Base-by-base conservation (phyloP, 208 protist species). In the Crithidia acanthocephali region DNA sequence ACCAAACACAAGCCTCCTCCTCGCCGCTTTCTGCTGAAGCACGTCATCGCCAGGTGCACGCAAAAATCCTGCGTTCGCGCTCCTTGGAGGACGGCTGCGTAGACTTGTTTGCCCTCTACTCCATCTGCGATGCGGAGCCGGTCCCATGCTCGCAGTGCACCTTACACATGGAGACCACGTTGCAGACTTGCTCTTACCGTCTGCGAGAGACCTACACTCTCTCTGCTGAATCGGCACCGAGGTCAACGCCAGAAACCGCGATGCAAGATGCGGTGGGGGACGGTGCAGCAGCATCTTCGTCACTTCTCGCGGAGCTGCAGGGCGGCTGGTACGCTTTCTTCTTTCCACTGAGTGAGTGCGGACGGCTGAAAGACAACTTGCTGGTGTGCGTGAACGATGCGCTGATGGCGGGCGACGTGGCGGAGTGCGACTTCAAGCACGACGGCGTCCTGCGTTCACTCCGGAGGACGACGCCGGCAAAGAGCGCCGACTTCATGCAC, bases 301-400 rank as follows among this genome's bases (percentile, higher is more conserved):
- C 59, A 15, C 27, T 55, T 40, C 27, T 66, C 0, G 27, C 1
- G 11, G 25, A 32, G 22, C n/a, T 60, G 44, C 53, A 64, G 23
- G 25, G 27, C 5, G 55, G 71, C 35, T 73, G 68, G 72, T 68
- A 87, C 52, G 74, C 65, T 37, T 83, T 90, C 30, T 74, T 90
- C 55, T 94, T 94, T 37, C 88, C 88, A 22, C 73, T 94, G 51
- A 94, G 85, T 59, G 85, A 83, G 59, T 91, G 85, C 52, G 75
- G 73, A 2, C 64, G 69, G 10, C 48, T 75, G 13, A 65, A 85
- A 35, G 74, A 82, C 47, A 81, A 65, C 32, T 42, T 94, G 37
- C 58, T 67, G 4, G 79, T 83, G 0, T 72, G 53, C 28, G 61
- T 87, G 2, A 85, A 83, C 23, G 64, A 72, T 1, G 61, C 77